A percentile compares a stretch with the other conserved stretches of the same genome.
Conservation (phyloP, 2,329 filamentous ascomycete species). For the Penicillium sp. region DNA sequence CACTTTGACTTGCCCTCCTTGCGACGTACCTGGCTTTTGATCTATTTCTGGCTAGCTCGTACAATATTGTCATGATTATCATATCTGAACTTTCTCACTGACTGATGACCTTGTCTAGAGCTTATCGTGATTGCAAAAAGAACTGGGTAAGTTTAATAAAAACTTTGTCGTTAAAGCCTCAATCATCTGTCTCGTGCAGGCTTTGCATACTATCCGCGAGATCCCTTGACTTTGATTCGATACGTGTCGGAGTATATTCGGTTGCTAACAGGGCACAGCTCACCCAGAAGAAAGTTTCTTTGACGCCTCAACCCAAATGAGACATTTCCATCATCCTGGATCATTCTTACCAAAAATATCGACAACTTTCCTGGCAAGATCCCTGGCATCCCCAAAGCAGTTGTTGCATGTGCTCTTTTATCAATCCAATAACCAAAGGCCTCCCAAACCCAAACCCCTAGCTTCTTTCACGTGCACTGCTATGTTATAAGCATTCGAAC, state of each 20-base stretch:
- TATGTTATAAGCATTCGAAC: neutral
- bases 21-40: neutral
- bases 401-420: neutral
- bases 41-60: neutral
- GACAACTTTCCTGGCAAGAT: neutral
- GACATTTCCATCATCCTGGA: neutral
- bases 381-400: neutral
- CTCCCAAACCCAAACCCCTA: neutral
- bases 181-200: neutral
- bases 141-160: constrained; percentile 68
- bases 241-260: neutral
- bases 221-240: neutral
- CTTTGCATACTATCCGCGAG: neutral
- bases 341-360: neutral
- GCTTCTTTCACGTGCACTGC: neutral
- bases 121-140: constrained; percentile 93
- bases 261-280: constrained; percentile 6
- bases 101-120: constrained; percentile 54
- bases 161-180: neutral
- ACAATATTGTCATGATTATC: neutral
- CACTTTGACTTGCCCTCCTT: constrained; percentile 4
- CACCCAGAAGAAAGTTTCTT: constrained; percentile 10
- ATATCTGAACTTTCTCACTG: neutral
- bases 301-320: neutral
- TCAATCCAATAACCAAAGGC: neutral